phyloP scores from a whole-genome alignment of 768 basidiomycete genomes.

The Boletales sp. region DNA sequence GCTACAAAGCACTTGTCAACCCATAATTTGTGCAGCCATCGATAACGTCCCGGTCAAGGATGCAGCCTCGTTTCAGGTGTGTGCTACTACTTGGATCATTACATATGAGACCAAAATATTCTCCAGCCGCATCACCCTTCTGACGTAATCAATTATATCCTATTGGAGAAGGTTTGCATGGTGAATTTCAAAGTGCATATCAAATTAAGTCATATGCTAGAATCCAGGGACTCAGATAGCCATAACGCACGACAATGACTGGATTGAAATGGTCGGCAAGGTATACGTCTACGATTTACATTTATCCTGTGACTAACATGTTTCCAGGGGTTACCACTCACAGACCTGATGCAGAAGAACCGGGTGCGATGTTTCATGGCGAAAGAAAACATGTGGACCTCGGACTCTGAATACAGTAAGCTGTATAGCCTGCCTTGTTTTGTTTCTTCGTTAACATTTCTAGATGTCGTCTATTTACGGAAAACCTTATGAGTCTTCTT shows the following conservation, averaged over 20 bases:
- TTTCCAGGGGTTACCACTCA: neutral
- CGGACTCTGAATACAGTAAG: neutral
- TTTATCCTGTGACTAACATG: neutral
- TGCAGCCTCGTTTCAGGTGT: neutral
- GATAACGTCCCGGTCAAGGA: neutral
- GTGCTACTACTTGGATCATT: no score
- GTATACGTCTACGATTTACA: neutral
- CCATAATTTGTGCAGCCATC: neutral
- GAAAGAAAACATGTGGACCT: neutral
- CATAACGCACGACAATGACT: conserved; percentile 7
- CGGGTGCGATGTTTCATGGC: neutral
- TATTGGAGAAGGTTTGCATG: conserved; percentile 4
- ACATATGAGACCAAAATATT: no score
- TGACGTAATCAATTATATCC: conserved; percentile 3
- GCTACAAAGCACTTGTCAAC: no score
- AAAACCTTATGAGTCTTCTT: neutral
- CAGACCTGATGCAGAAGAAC: neutral
- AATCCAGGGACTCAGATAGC: neutral
- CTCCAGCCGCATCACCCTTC: conserved; percentile 3
- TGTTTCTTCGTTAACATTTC: no score
- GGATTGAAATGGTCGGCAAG: conserved; percentile 5
- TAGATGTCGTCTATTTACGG: conserved; percentile 2
- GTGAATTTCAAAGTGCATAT: neutral
- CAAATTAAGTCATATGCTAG: neutral
- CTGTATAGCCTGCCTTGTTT: no score